Evolutionary conservation across 2,329 filamentous ascomycete genomes (phyloP).

Genomic region (Colletotrichum cordylinicola): DNA sequence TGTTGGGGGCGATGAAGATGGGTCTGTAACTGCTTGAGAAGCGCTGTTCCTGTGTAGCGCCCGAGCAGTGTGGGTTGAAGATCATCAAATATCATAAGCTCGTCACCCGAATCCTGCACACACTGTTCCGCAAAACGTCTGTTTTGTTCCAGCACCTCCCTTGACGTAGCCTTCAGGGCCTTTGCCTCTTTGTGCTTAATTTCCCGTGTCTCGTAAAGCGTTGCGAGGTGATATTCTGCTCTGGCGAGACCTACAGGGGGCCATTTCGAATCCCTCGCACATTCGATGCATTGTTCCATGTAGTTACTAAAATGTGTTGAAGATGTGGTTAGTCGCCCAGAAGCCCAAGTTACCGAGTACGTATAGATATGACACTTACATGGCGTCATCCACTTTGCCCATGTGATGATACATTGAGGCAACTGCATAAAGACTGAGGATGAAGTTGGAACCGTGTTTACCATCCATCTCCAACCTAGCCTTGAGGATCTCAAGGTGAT

Average conservation of each 20-base stretch:
- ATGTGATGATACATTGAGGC: not conserved
- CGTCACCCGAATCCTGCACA: not conserved
- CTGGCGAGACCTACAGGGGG: not conserved
- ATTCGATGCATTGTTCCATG: not conserved
- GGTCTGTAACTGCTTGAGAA: not conserved
- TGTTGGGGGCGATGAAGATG: not conserved
- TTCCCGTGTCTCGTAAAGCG: not conserved
- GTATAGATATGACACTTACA: not conserved
- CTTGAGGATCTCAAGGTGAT: not conserved
- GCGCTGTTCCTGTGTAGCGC: not conserved
- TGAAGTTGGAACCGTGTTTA: not conserved
- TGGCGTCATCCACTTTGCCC: not conserved
- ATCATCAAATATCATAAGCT: not conserved
- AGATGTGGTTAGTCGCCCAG: rapidly evolving
- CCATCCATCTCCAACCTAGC: not conserved
- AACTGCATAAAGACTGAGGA: not conserved
- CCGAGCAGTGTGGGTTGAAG: not conserved
- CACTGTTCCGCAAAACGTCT: not conserved
- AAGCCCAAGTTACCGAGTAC: rapidly evolving
- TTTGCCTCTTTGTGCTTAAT: rapidly evolving
- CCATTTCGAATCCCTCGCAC: not conserved
- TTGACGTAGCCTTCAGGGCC: rapidly evolving
- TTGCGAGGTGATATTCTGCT: not conserved
- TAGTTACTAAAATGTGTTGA: not conserved
- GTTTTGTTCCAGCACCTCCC: not conserved